phyloP scores from a whole-genome alignment of 2,329 filamentous ascomycete species.

The Colletotrichum lindemuthianum region DNA sequence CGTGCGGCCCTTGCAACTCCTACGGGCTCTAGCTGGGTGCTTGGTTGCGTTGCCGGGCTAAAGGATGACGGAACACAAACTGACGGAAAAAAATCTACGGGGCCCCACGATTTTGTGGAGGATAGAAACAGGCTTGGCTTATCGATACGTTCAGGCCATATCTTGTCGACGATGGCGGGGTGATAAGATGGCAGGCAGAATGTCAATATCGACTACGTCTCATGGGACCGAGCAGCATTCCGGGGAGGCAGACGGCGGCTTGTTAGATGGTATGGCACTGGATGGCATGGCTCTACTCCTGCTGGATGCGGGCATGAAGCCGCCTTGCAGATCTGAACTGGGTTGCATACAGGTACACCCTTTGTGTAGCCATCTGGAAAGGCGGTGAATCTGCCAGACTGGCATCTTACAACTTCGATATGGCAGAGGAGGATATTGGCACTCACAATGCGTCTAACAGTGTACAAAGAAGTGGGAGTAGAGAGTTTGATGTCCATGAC shows the following conservation, averaged over 20 bases:
- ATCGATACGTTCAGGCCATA: constrained; percentile 28
- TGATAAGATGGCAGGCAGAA: constrained; percentile 13
- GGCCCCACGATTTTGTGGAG: constrained; percentile 33
- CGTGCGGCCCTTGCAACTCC: constrained; percentile 22
- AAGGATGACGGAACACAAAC: constrained; percentile 15
- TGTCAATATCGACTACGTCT: constrained; percentile 27
- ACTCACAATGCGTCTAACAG: no score
- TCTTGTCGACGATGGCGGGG: constrained; percentile 13
- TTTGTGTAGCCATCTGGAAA: background rate
- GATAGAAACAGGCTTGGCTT: constrained; percentile 4
- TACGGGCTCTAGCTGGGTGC: no score
- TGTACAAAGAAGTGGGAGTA: no score
- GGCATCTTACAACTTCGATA: constrained; percentile 37
- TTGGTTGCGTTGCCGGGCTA: constrained; percentile 5
- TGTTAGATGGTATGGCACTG: background rate
- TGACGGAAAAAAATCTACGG: constrained; percentile 26
- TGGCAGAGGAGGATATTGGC: no score
- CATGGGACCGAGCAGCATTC: background rate
- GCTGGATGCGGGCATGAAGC: constrained; percentile 15
- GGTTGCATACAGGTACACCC: constrained; percentile 7
- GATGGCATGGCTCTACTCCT: background rate
- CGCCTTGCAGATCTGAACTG: constrained; percentile 4
- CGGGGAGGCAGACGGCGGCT: background rate
- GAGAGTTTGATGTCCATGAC: no score
- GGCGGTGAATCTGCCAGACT: background rate